phyloP scores from a whole-genome alignment of 2,329 filamentous ascomycete species.

The Drechslerella dactyloides region DNA sequence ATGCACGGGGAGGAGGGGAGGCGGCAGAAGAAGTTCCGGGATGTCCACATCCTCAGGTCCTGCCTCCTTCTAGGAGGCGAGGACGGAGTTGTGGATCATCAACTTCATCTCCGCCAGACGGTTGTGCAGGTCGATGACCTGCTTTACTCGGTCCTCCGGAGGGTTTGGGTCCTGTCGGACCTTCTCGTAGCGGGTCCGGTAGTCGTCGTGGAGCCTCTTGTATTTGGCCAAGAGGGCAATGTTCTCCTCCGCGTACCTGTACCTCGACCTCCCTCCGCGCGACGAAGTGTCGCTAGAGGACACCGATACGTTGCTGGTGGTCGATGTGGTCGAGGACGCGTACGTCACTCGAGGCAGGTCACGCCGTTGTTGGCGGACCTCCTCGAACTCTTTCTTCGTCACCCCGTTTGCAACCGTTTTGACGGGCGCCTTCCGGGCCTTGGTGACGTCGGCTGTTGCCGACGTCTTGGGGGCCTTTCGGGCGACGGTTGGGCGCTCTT shows the following conservation, averaged over 20 bases:
- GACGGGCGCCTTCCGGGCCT: conserved; percentile 17
- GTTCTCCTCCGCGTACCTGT: conserved; percentile 27
- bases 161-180: conserved; percentile 37
- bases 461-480: conserved; percentile 44
- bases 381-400: conserved; percentile 41
- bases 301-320: conserved; percentile 36
- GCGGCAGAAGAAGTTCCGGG: conserved; percentile 8
- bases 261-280: conserved; percentile 16
- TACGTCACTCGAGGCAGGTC: conserved; percentile 36
- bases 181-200: conserved; percentile 37
- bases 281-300: conserved; percentile 46
- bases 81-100: conserved; percentile 37
- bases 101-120: conserved; percentile 39
- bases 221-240: conserved; percentile 33
- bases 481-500: conserved; percentile 34
- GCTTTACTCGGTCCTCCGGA: conserved; percentile 32
- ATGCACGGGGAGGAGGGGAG: neutral
- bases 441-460: conserved; percentile 19
- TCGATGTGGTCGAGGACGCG: conserved; percentile 41
- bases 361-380: conserved; percentile 20
- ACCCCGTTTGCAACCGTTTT: conserved; percentile 35
- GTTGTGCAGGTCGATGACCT: conserved; percentile 46
- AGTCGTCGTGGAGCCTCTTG: conserved; percentile 47
- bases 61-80: conserved; percentile 41
- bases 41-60: conserved; percentile 3